phyloP scores from a whole-genome alignment of 2,329 filamentous ascomycete species.

The Sclerotinia sclerotiorum region DNA sequence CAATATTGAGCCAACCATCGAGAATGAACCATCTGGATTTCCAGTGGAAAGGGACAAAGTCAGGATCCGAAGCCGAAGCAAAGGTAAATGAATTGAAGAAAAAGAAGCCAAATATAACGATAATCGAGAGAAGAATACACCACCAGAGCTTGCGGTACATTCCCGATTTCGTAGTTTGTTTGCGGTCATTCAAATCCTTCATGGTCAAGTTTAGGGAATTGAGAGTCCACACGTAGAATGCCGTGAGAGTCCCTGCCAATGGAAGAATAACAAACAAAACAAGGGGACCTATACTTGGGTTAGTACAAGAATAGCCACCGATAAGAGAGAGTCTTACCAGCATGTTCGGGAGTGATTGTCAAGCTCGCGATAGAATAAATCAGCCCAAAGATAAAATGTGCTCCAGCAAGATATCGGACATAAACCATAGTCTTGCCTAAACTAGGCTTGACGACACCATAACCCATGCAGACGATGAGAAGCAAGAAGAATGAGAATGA shows the following conservation, averaged over 20 bases:
- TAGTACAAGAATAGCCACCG: constrained; percentile 16
- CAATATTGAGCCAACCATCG: constrained; percentile 94
- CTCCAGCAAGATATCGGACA: constrained; percentile 84
- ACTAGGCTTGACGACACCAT: constrained; percentile 93
- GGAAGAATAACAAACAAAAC: constrained; percentile 92
- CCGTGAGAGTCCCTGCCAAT: constrained; percentile 85
- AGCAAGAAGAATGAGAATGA: constrained; percentile 98
- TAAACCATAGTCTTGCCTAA: constrained; percentile 93
- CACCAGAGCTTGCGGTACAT: constrained; percentile 99
- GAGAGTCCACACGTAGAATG: constrained; percentile 98
- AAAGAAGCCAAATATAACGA: constrained; percentile 97
- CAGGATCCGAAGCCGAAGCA: constrained; percentile 76
- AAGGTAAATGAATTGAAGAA: constrained; percentile 98
- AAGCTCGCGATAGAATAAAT: constrained; percentile 90
- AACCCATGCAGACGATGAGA: constrained; percentile 98
- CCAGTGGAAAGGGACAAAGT: constrained; percentile 96
- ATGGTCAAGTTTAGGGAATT: constrained; percentile 93
- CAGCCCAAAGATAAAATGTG: constrained; percentile 92
- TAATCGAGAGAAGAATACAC: constrained; percentile 87
- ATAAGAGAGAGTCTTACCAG: constrained; percentile 50
- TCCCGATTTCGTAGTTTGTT: constrained; percentile 85
- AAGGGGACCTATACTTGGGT: constrained; percentile 62
- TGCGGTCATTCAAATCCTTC: constrained; percentile 92
- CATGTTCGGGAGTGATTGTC: constrained; percentile 82
- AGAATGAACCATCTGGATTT: constrained; percentile 96